Evolutionary conservation across 2,329 filamentous ascomycete species (phyloP), one percentile per base, ranked within the genome.

Genomic region (Colletotrichum sp.): DNA sequence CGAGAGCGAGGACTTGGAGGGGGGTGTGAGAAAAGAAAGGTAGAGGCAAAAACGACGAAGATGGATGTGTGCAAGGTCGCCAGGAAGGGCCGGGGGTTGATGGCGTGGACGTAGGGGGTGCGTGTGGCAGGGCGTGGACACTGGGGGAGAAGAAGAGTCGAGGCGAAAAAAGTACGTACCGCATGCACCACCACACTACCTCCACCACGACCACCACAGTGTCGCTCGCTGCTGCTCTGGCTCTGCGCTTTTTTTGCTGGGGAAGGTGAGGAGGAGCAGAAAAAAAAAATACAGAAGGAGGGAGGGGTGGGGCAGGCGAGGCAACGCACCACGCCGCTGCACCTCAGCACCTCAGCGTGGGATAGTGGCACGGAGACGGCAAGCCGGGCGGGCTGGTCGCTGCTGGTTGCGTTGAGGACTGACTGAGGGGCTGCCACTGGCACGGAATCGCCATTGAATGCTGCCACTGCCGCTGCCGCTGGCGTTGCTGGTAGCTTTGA

Each of bases 351-450:
- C 26, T 39, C 60, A 66, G 72, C 72, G 72, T 66, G 60, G 72
- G 68, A 75, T 75, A 55, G 72, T 72, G 62, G 72, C 72, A 75
- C 72, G 72, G 72, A 75, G 72, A 75, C 68, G 68, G 72, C 68
- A 75, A 72, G 69, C 72, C 62, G 68, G 55, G 28, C 63, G 28
- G 68, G 62, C 68, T 75, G 26, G 62, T 60, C 68, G 30, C 16
- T 52, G 72, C 72, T 75, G 68, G 32, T 75, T 75, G 72, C 72
- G 72, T 75, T 75, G 72, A 72, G 72, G 55, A 64, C 66, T 18
- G 55, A 63, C 57, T 55, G 13, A 24, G 24, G 21, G 21, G 21
- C 21, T 36, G 28, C 39, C 44, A 70, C 30, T 62, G 18, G 16
- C 30, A 71, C 15, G 59, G 59, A 44, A 34, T 36, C 21, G 55